Evolutionary conservation across 2,329 filamentous ascomycete genomes (phyloP), one percentile per base, ranked within the genome.

Genomic region (Gremmenia infestans): DNA sequence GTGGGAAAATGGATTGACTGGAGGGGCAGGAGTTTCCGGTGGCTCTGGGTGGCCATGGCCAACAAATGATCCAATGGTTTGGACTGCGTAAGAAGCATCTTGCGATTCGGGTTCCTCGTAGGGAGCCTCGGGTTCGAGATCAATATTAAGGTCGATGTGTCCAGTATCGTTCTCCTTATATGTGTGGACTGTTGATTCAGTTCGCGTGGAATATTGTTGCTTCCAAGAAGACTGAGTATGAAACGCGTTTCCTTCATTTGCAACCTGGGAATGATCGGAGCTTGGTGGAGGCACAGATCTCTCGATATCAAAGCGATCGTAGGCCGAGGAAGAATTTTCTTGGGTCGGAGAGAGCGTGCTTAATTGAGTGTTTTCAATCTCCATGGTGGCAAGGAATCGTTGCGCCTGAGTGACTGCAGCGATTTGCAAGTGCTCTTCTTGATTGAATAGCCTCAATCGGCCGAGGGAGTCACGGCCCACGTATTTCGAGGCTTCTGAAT

Each of bases 321-420:
- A 69, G 12, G 60, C 61, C 2, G 62, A 67, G 39, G 48, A 54
- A 8, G 66, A 52, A 51, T 67, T 68, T 51, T 65, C 62, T 48
- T 69, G 67, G 2, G 67, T 69, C 3, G 59, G 40, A 37, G 66
- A 68, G 60, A 68, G 56, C 2, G 60, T 60, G 32, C 61, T 66
- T 36, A 57, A 63, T 49, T 68, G 67, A 1, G 61, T 48, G 8
- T 48, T 17, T n/a, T 48, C 45, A 2, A 48, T 9, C 1, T 48
- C 45, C 45, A 48, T 48, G 12, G 14, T 48, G 5, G 45, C 45
- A 63, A 15, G 51, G 32, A 25, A 64, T 54, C 5, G 59, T 32
- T 11, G 47, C 17, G 42, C 57, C 59, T 58, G 60, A 22, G 37
- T 39, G n/a, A 14, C 14, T 51, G 42, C 40, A 51, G 43, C 28